Evolutionary conservation across 1,139 yeast genomes (phyloP).

Genomic region (Debaryomyces coudertii): DNA sequence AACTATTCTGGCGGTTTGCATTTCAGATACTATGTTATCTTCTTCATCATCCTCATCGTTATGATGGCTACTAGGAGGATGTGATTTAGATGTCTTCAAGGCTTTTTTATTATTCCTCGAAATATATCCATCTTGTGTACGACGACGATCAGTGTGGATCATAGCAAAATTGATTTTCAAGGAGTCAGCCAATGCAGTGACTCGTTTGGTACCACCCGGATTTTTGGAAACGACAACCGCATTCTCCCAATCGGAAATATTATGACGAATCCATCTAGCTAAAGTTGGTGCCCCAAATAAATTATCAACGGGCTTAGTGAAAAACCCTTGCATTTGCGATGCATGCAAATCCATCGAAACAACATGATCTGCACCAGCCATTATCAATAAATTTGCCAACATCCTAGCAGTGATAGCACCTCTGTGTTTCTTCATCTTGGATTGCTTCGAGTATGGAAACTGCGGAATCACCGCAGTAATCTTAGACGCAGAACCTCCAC

Average conservation of each 20-base stretch:
- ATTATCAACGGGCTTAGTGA: constrained; percentile 95
- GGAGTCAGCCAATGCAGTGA: constrained; percentile 94
- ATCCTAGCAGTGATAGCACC: constrained; percentile 99
- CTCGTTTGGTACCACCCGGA: constrained; percentile 98
- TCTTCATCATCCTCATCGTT: constrained; percentile 59
- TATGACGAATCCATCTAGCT: constrained; percentile 94
- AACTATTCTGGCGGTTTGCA: constrained; percentile 94
- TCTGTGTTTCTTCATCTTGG: constrained; percentile 97
- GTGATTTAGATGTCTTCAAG: constrained; percentile 27
- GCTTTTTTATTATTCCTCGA: constrained; percentile 40
- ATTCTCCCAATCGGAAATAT: constrained; percentile 77
- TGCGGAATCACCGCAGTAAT: constrained; percentile 97
- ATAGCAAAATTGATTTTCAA: constrained; percentile 95
- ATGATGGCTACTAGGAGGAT: constrained; percentile 27
- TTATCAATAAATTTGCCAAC: constrained; percentile 91
- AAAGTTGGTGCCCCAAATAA: constrained; percentile 95
- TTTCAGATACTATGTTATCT: constrained; percentile 75
- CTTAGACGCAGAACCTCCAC: constrained; percentile 96
- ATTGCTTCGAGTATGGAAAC: constrained; percentile 96
- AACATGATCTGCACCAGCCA: constrained; percentile 99
- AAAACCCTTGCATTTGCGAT: constrained; percentile 98
- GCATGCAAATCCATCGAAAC: constrained; percentile 98
- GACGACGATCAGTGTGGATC: constrained; percentile 97
- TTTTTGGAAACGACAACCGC: constrained; percentile 92
- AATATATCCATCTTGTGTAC: constrained; percentile 72